phyloP scores from a whole-genome alignment of 192 early-diverging fungal genomes.

The Dissophora ornata region DNA sequence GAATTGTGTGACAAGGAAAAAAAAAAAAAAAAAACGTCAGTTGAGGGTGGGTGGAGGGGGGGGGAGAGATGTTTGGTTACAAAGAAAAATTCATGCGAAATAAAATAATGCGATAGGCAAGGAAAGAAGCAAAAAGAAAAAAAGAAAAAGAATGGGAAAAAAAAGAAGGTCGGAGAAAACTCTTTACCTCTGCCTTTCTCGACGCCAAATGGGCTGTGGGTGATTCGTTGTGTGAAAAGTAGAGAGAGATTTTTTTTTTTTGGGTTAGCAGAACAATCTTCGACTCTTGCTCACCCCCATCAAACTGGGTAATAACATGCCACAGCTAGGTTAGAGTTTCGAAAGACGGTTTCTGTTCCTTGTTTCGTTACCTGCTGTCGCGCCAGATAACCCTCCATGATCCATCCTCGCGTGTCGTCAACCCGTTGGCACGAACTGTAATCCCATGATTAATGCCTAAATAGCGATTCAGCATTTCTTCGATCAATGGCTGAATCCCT shows the following conservation, averaged over 20 bases:
- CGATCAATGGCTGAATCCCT: constrained; percentile 46
- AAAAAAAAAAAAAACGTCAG: too few species aligned
- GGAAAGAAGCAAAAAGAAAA: neutral
- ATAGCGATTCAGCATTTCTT: constrained; percentile 28
- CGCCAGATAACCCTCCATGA: constrained; percentile 44
- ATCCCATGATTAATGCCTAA: constrained; percentile 31
- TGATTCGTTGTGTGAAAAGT: neutral
- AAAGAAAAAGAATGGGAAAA: neutral
- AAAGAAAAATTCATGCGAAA: too few species aligned
- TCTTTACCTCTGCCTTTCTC: constrained; percentile 14
- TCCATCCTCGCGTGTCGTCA: constrained; percentile 14
- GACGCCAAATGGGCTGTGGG: constrained; percentile 12
- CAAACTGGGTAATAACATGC: too few species aligned
- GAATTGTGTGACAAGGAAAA: neutral
- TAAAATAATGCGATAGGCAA: neutral
- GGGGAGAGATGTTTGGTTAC: neutral
- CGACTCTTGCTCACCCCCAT: neutral
- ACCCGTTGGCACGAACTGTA: constrained; percentile 27
- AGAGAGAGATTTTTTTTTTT: neutral
- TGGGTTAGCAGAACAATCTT: neutral
- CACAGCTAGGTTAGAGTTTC: neutral
- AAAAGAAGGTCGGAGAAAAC: neutral
- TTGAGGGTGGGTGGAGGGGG: neutral
- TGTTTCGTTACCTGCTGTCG: constrained; percentile 28
- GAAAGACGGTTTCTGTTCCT: neutral